A percentile compares a stretch with the other conserved stretches of the same genome.
phyloP scores from a whole-genome alignment of 768 basidiomycete genomes.

The Collybia sordida region DNA sequence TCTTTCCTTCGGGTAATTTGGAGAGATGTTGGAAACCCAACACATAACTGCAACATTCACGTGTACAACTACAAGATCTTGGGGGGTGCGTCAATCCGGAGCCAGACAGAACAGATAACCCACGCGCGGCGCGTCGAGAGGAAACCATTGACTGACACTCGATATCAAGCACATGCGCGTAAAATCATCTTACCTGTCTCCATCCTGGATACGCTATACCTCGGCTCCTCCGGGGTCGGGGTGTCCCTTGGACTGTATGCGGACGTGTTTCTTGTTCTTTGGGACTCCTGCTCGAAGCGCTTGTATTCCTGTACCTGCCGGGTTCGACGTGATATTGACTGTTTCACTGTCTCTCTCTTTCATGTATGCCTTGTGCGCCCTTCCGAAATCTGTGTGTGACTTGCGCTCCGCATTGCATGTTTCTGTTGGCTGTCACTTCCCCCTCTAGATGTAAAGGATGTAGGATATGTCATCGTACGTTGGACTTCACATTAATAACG shows the following conservation, averaged over 20 bases:
- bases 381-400: slow-evolving; percentile 27
- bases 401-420: slow-evolving; percentile 33
- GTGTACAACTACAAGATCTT: slow-evolving; percentile 2
- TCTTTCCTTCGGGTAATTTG: slow-evolving; percentile 36
- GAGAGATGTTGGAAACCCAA: slow-evolving; percentile 14
- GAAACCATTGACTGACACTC: slow-evolving; percentile 21
- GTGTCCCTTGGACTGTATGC: slow-evolving; percentile 35
- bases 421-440: slow-evolving; percentile 27
- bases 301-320: slow-evolving; percentile 39
- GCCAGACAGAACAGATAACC: slow-evolving; percentile 8
- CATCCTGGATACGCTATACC: slow-evolving; percentile 46
- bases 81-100: slow-evolving; percentile 8
- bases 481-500: slow-evolving; percentile 3
- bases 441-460: slow-evolving; percentile 94
- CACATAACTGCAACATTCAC: slow-evolving; percentile 5
- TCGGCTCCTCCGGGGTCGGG: slow-evolving; percentile 34
- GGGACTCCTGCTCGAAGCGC: slow-evolving; percentile 42
- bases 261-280: slow-evolving; percentile 17
- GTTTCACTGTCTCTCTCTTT: slow-evolving; percentile 35
- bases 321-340: slow-evolving; percentile 44
- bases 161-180: slow-evolving; percentile 40
- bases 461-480: slow-evolving; percentile 93
- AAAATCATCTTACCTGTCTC: slow-evolving; percentile 53
- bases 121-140: slow-evolving; percentile 11
- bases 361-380: slow-evolving; percentile 21